Conservation (phyloP, 225 moss, liverwort and hornwort genomes). For the Ulota crispa region DNA sequence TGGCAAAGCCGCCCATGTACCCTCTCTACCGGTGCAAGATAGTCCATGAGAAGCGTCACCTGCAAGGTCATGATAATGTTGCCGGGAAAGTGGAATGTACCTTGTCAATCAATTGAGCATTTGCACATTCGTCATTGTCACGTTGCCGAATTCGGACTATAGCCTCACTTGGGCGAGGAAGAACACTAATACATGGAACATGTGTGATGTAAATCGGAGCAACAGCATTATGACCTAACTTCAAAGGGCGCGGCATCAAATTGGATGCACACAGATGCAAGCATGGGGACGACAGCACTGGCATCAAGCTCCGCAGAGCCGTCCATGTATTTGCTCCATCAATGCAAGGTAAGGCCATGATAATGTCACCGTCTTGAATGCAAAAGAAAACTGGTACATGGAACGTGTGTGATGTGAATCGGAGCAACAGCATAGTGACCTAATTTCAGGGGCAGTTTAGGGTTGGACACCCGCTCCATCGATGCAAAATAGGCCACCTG, state of each 20-base stretch:
- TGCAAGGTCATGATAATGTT: conserved; percentile 75
- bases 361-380: no score
- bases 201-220: background rate
- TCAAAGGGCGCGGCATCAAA: background rate
- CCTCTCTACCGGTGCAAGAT: conserved; percentile 58
- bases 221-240: background rate
- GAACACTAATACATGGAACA: background rate
- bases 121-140: background rate
- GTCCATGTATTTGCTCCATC: background rate
- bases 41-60: conserved; percentile 61
- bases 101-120: no score
- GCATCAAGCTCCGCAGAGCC: background rate
- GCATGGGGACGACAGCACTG: background rate
- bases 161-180: background rate
- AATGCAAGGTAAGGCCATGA: conserved; percentile 45
- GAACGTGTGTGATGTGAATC: no score
- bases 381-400: no score
- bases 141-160: background rate
- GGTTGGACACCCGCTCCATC: no score
- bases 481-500: no score
- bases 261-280: no score
- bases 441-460: no score
- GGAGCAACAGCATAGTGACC: no score
- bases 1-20: conserved; percentile 34
- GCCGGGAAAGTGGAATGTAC: conserved; percentile 42